These are phyloP conservation scores for Coemansia sp. DNA, from an alignment of 371 early-diverging fungal genomes.

Conservation along the genomic window DNA sequence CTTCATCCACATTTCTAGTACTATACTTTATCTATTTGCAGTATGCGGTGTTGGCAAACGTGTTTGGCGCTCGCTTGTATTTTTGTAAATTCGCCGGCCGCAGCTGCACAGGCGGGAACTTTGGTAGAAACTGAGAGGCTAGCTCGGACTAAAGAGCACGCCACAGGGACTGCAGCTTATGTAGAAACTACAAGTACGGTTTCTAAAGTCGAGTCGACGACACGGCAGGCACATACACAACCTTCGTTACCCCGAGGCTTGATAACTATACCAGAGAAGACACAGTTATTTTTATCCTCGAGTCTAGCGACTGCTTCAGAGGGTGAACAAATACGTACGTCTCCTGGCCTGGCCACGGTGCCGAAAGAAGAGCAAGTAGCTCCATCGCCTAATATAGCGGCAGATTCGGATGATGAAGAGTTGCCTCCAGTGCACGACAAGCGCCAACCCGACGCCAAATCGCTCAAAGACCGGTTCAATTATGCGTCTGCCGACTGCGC, in stretches of 20 bases:
- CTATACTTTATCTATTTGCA: background rate
- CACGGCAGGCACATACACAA: background rate
- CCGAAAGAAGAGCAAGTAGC: background rate
- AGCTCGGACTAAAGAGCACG: too few relatives aligned
- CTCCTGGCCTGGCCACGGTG: background rate
- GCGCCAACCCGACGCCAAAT: conserved; percentile 35
- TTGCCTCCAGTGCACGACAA: background rate
- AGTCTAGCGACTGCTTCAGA: background rate
- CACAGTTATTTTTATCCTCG: background rate
- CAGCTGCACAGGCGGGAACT: background rate
- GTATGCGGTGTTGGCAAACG: background rate
- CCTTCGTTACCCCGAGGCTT: background rate
- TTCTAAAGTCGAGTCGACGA: background rate
- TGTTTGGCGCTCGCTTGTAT: background rate
- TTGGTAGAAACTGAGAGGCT: too few relatives aligned
- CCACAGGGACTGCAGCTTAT: too few relatives aligned
- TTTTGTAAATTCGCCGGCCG: background rate
- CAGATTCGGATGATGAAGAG: background rate
- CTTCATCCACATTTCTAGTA: background rate
- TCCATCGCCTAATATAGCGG: background rate
- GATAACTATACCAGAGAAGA: background rate
- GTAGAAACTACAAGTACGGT: too few relatives aligned
- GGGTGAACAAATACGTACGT: background rate
- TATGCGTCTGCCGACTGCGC: conserved; percentile 94
- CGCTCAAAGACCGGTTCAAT: conserved; percentile 82